phyloP scores from a whole-genome alignment of 2,329 filamentous ascomycete genomes.

The Colletotrichum siamense region DNA sequence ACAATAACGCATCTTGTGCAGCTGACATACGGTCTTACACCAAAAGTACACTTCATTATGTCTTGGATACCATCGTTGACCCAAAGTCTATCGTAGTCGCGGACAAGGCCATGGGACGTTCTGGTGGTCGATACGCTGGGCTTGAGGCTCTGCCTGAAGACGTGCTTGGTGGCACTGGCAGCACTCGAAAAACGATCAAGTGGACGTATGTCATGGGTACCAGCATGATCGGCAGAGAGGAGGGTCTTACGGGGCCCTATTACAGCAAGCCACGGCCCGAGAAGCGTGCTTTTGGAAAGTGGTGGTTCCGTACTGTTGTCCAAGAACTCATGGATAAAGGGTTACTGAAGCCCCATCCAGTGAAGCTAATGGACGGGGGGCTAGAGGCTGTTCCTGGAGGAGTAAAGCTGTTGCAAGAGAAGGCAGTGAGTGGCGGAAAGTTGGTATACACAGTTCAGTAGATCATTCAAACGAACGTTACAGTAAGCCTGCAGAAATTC shows the following conservation, averaged over 20 bases:
- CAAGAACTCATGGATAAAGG: neutral
- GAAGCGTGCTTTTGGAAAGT: neutral
- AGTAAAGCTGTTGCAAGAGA: neutral
- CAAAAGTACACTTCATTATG: slow-evolving; percentile 37
- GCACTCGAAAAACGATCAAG: neutral
- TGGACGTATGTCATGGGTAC: neutral
- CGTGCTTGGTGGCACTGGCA: neutral
- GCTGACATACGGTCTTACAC: slow-evolving; percentile 42
- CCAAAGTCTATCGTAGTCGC: slow-evolving; percentile 38
- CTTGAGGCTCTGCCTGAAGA: slow-evolving; percentile 29
- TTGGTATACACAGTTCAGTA: neutral
- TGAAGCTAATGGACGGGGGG: neutral
- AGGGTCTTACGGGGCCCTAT: neutral
- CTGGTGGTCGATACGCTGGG: slow-evolving; percentile 41
- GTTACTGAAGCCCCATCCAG: neutral
- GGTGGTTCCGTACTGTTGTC: neutral
- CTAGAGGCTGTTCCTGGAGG: neutral
- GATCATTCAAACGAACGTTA: rapidly evolving
- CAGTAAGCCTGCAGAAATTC: neutral
- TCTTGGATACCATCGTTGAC: slow-evolving; percentile 47
- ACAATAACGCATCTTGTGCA: slow-evolving; percentile 37
- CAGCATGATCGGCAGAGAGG: neutral
- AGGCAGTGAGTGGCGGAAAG: neutral
- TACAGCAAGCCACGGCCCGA: neutral
- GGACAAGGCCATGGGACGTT: slow-evolving; percentile 39